Evolutionary conservation across 1,284 basidiomycete genomes (phyloP).

Genomic region (Cutaneotrichosporon cavernicola): DNA sequence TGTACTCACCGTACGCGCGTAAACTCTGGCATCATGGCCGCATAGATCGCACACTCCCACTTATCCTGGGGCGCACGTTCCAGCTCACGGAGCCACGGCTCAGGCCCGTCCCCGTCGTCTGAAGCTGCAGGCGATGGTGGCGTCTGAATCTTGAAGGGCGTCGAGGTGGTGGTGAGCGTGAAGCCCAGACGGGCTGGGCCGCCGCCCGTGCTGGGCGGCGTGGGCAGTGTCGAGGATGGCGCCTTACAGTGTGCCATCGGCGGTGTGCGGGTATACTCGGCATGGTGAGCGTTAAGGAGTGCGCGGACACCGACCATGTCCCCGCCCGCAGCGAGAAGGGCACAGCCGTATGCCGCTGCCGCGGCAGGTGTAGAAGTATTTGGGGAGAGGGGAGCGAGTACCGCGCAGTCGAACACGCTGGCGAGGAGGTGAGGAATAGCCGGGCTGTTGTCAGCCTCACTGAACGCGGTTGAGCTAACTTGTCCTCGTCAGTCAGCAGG

Average conservation of each 20-base stretch:
- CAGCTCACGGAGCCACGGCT: background rate
- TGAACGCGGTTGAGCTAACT: background rate
- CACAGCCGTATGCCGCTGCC: background rate
- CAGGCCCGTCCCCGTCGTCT: slow-evolving; percentile 1
- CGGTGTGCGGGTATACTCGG: background rate
- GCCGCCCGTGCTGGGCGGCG: background rate
- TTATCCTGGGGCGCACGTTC: slow-evolving; percentile 6
- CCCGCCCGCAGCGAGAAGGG: slow-evolving; percentile 7
- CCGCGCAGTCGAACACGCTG: slow-evolving; percentile 13
- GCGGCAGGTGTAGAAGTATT: background rate
- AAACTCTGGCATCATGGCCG: slow-evolving; percentile 17
- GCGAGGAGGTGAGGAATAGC: slow-evolving; percentile 17
- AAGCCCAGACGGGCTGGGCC: background rate
- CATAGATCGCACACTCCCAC: slow-evolving; percentile 18
- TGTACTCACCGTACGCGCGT: slow-evolving; percentile 12
- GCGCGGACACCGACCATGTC: background rate
- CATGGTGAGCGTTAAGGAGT: background rate
- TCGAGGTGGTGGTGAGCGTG: background rate
- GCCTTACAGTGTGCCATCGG: background rate
- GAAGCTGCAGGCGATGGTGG: slow-evolving; percentile 1
- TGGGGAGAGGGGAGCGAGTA: slow-evolving; percentile 6
- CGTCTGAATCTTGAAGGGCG: background rate
- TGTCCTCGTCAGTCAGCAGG: slow-evolving; percentile 12
- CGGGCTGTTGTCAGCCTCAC: background rate
- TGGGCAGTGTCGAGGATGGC: slow-evolving; percentile 4